Evolutionary conservation across 331 rosid species (phyloP), one percentile per base, ranked within the genome.

Genomic region (Phaseolus coccineus): DNA sequence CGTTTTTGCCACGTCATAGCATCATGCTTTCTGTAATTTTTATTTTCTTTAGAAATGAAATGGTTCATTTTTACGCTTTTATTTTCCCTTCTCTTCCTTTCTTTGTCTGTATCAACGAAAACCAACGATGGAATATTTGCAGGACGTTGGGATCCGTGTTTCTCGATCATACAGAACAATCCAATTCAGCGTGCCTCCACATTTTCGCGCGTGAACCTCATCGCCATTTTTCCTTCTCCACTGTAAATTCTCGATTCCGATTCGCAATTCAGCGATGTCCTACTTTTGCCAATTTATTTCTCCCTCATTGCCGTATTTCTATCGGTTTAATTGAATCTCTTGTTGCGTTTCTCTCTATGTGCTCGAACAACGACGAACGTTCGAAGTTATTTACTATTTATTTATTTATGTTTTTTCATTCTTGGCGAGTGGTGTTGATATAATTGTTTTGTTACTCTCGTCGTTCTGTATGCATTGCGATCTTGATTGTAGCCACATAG

Each of bases 111-210:
- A 19, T 48, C 72, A 62, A 62, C 69, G 5, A 68, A 44, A 74
- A 59, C 79, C 79, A 52, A 73, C 82, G 27, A 86, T 84, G 98
- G 91, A 91, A 90, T 90, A 86, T 88, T 53, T 65, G 83, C 86
- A 84, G 80, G 33, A 63, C 86, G 50, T 83, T 76, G 90, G 91
- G 91, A 91, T 92, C 97, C 93, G 83, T 85, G 87, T 85, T 91
- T 88, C 82, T 89, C 88, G 89, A 89, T 87, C 88, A 55, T 80
- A 37, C 59, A 66, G 74, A 25, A 11, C 57, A 61, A 37, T 80
- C 88, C 77, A 50, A 47, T 68, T 82, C 84, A 8, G 7, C 65
- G 22, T 74, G 28, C 30, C 88, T 39, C 56, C 63, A 25, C 77
- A 39, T 72, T 78, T 74, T 74, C 81, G 74, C 82, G 80, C 55